Evolutionary conservation across 1,284 basidiomycete genomes (phyloP).

Genomic region (Ustilago lituana): DNA sequence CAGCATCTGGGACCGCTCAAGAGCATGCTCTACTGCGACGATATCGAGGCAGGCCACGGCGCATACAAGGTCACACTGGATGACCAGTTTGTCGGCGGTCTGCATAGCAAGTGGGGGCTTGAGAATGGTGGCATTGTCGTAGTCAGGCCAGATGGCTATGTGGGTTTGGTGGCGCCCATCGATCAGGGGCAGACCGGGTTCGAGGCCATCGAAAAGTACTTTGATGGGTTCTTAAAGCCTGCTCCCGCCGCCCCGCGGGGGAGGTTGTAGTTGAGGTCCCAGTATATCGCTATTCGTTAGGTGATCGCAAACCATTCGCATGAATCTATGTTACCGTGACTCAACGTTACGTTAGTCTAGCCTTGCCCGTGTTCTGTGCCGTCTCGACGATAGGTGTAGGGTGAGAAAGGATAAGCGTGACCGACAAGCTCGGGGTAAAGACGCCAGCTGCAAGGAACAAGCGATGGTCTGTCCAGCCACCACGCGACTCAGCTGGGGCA

Average conservation of each 20-base stretch:
- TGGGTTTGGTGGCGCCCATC: conserved; percentile 73
- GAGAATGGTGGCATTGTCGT: conserved; percentile 74
- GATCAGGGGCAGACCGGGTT: conserved; percentile 69
- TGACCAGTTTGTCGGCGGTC: conserved; percentile 49
- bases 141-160: conserved; percentile 79
- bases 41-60: conserved; percentile 69
- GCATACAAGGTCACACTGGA: conserved; percentile 67
- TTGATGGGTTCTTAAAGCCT: conserved; percentile 66
- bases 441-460: too few relatives aligned
- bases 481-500: too few relatives aligned
- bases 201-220: conserved; percentile 71
- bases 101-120: conserved; percentile 73
- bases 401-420: too few relatives aligned
- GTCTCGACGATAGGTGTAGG: too few relatives aligned
- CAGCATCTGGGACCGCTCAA: conserved; percentile 67
- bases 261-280: conserved; percentile 9
- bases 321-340: too few relatives aligned
- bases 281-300: too few relatives aligned
- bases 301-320: too few relatives aligned
- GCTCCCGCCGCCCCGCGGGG: conserved; percentile 4
- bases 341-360: too few relatives aligned
- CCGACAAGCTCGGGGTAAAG: too few relatives aligned
- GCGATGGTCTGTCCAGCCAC: too few relatives aligned
- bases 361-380: too few relatives aligned
- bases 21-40: conserved; percentile 69